Base-by-base conservation (phyloP, 768 basidiomycete genomes). In the Hericium alpestre region DNA sequence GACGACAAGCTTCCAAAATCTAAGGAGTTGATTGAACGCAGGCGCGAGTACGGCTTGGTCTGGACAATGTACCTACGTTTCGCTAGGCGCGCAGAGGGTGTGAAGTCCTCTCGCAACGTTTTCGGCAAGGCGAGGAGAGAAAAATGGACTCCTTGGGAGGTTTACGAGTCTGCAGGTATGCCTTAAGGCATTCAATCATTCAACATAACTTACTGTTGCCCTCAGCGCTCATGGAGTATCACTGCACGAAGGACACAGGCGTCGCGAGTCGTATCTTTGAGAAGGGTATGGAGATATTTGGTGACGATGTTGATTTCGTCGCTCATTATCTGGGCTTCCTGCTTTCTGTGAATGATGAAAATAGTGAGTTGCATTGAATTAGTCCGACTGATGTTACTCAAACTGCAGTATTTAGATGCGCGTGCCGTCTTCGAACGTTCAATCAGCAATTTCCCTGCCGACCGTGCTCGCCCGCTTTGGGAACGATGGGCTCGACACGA, bases 401-500 rank as follows among this genome's bases (percentile, higher is more conserved):
- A 54, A 39, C 55, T 52, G 47, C 40, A 39, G 51, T 10, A 10
- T 32, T 7, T 59, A 99, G 96, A 99, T 73, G 96, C 95, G 1
- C 83, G 95, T 56, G 95, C 95, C 0, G 74, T 98, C 25, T 99
- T 99, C 66, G 95, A 99, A 67, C 82, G 90, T 25, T 85, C 90
- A 7, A 87, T 95, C 23, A 70, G 77, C 15, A 86, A 79, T 4
- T 92, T 96, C 68, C 71, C 86, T 11, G 73, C 88, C 8, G 88
- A 90, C 48, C 81, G 82, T 43, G 90, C 91, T 15, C 77, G 89
- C 38, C 85, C 88, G 0, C 77, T 98, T 16, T 99, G 94, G 94
- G 93, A 96, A 66, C 82, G 90, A 47, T 98, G 94, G 96, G 86
- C 93, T 4, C 79, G 87, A 56, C 95, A 95, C 72, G 92, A 96